These are phyloP conservation scores for Cyberlindnera sargentensis DNA, from an alignment of 805 yeast genomes.

Conservation along the genomic window DNA sequence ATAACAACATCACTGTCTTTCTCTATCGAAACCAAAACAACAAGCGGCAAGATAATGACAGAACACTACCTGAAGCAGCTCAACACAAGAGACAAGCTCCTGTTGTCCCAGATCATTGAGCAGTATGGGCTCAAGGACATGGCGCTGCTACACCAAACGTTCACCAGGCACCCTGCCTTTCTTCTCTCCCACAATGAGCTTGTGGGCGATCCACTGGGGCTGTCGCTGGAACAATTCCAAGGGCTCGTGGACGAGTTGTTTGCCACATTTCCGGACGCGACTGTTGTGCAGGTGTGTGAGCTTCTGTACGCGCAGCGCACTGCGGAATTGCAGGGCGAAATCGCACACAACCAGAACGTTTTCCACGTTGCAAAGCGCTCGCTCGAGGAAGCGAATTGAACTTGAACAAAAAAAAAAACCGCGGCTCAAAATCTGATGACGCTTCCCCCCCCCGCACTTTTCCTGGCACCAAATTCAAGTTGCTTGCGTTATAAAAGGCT, in stretches of 20 bases:
- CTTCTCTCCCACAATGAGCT: slow-evolving; percentile 20
- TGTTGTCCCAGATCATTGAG: slow-evolving; percentile 18
- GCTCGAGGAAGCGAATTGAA: not conserved
- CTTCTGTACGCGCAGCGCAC: slow-evolving; percentile 12
- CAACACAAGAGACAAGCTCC: slow-evolving; percentile 19
- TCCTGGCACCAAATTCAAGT: not conserved
- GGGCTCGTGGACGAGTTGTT: slow-evolving; percentile 3
- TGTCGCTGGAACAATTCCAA: slow-evolving; percentile 5
- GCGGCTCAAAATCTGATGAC: too few species aligned
- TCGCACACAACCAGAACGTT: slow-evolving; percentile 4
- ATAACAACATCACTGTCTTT: too few species aligned
- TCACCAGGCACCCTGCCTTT: slow-evolving; percentile 16
- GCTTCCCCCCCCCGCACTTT: too few species aligned
- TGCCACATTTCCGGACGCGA: slow-evolving; percentile 4
- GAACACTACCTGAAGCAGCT: slow-evolving; percentile 3
- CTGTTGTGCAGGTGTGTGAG: slow-evolving; percentile 19
- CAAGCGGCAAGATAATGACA: too few species aligned
- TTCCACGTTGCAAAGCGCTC: slow-evolving; percentile 5
- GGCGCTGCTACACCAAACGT: slow-evolving; percentile 10
- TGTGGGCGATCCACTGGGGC: slow-evolving; percentile 4
- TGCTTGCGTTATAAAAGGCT: not conserved
- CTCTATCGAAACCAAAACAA: too few species aligned
- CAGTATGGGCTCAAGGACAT: slow-evolving; percentile 13
- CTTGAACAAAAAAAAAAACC: too few species aligned
- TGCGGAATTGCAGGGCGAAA: slow-evolving; percentile 10